phyloP scores from a whole-genome alignment of 1,284 basidiomycete species.

The Rhodotorula sp. region DNA sequence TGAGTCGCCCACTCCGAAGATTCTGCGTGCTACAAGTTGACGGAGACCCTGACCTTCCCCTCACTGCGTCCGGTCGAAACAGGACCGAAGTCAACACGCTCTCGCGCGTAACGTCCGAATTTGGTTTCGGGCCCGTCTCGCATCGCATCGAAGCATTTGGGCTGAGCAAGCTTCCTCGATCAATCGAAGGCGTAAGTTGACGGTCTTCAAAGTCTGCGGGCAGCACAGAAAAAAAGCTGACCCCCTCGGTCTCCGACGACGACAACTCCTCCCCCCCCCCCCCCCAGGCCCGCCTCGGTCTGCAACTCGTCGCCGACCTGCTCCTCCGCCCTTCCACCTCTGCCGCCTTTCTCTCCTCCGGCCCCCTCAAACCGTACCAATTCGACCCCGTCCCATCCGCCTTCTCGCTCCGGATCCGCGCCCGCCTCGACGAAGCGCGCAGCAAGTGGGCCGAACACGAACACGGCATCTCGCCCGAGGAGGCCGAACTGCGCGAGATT shows the following conservation, averaged over 20 bases:
- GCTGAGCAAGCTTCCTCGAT: conserved; percentile 19
- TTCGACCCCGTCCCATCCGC: conserved; percentile 38
- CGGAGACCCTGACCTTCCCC: neutral
- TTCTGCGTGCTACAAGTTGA: no score
- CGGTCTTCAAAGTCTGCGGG: neutral
- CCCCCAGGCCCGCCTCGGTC: conserved; percentile 30
- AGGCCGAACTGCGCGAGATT: neutral
- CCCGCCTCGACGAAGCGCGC: conserved; percentile 35
- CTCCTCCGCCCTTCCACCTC: conserved; percentile 33
- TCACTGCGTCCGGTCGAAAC: neutral
- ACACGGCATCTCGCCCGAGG: conserved; percentile 1
- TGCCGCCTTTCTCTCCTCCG: conserved; percentile 21
- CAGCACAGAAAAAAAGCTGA: neutral
- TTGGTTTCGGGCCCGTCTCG: conserved; percentile 39
- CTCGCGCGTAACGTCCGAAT: conserved; percentile 38
- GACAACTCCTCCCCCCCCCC: neutral
- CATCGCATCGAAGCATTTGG: conserved; percentile 36
- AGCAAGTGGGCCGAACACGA: conserved; percentile 10
- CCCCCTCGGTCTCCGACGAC: neutral
- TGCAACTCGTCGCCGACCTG: conserved; percentile 30
- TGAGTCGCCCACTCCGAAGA: neutral
- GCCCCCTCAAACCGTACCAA: conserved; percentile 29
- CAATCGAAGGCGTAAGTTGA: conserved; percentile 29
- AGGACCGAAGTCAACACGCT: conserved; percentile 31
- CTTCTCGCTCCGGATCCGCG: conserved; percentile 29